These are phyloP conservation scores for Phytopythium kandeliae DNA, from an alignment of 352 stramenopile genomes.

Conservation along the genomic window DNA sequence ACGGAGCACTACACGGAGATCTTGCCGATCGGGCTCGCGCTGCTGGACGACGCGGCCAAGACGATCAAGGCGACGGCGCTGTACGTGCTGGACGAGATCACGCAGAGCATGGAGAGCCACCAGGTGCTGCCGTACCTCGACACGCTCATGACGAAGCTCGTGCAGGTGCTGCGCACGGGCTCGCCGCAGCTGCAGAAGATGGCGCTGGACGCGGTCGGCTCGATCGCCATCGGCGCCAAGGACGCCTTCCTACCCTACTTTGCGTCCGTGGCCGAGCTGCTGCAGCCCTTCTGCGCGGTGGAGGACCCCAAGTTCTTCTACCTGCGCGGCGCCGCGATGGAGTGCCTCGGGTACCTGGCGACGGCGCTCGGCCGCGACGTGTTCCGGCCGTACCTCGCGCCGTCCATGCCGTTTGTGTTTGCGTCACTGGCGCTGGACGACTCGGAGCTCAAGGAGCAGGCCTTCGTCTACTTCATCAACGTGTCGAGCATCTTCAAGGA, in stretches of 20 bases:
- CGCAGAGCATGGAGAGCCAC: conserved; percentile 95
- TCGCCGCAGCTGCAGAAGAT: conserved; percentile 96
- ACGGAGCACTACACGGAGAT: conserved; percentile 94
- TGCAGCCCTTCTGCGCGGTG: conserved; percentile 88
- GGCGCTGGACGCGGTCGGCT: conserved; percentile 93
- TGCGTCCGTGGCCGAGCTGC: conserved; percentile 76
- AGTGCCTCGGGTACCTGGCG: conserved; percentile 98
- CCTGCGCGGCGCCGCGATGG: conserved; percentile 93
- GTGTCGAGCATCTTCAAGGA: conserved; percentile 97
- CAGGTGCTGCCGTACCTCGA: conserved; percentile 94
- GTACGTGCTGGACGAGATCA: conserved; percentile 99
- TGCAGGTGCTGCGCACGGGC: conserved; percentile 88
- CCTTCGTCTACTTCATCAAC: conserved; percentile 98
- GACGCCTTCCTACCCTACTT: conserved; percentile 97
- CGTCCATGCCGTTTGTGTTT: conserved; percentile 94
- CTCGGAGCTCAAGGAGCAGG: conserved; percentile 97
- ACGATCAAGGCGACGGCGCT: conserved; percentile 95
- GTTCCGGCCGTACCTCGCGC: conserved; percentile 93
- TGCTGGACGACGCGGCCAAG: conserved; percentile 93
- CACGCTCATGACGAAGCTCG: conserved; percentile 94
- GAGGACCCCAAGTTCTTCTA: conserved; percentile 92
- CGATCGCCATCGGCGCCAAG: conserved; percentile 96
- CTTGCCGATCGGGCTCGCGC: conserved; percentile 92
- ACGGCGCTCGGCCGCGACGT: conserved; percentile 94
- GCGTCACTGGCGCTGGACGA: conserved; percentile 91